Conservation (phyloP, 345 rosid genomes). For the Eucalyptus coolabah region DNA sequence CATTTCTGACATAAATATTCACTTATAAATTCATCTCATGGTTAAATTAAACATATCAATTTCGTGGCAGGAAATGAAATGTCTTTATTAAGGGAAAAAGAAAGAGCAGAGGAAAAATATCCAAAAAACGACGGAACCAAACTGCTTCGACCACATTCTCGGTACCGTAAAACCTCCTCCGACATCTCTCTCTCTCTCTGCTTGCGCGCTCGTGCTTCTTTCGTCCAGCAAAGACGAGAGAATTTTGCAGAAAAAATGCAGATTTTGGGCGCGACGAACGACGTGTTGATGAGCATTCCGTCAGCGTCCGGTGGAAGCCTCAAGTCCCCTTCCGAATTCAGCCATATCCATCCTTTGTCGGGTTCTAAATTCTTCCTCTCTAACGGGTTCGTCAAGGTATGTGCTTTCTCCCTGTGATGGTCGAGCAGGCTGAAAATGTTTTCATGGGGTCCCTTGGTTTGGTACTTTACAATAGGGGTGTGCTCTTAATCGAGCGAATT, state of each 20-base stretch:
- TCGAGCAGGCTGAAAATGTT: neutral
- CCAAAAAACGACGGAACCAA: neutral
- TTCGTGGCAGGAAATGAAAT: neutral
- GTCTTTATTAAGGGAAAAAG: neutral
- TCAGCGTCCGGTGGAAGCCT: slow-evolving; percentile 7
- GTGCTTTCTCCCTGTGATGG: neutral
- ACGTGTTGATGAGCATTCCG: slow-evolving; percentile 16
- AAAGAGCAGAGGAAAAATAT: neutral
- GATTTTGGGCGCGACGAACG: slow-evolving; percentile 19
- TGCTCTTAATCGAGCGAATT: neutral
- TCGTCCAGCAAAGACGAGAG: neutral
- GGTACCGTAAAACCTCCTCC: neutral
- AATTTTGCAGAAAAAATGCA: slow-evolving; percentile 2
- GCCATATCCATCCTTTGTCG: slow-evolving; percentile 7
- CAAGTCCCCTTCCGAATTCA: slow-evolving; percentile 3
- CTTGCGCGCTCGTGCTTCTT: neutral
- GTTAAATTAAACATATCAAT: neutral
- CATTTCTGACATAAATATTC: neutral
- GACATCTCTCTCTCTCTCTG: neutral
- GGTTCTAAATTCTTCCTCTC: slow-evolving; percentile 18
- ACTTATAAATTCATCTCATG: neutral
- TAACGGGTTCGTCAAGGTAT: slow-evolving; percentile 28
- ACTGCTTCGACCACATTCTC: neutral
- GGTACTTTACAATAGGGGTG: neutral
- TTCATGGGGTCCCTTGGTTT: neutral